Percentiles rank a stretch among this genome's conserved stretches.
Evolutionary conservation across 78 protist genomes (phyloP).

Genomic region (Capsaspora owczarzaki): DNA sequence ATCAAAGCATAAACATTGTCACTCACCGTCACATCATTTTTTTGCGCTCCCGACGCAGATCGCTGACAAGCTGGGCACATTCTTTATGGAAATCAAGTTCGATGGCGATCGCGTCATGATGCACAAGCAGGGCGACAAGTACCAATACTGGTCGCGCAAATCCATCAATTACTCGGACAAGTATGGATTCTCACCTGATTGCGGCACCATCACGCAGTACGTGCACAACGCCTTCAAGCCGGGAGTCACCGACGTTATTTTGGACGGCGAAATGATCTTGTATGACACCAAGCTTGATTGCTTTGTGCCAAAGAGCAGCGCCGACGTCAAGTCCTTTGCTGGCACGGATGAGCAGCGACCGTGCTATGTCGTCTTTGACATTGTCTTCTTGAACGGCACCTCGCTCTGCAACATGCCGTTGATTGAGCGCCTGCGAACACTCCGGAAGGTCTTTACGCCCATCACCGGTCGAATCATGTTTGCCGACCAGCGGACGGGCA

Average conservation of each 20-base stretch:
- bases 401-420: constrained; percentile 18
- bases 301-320: not conserved
- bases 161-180: not conserved
- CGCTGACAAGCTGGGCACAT: not conserved
- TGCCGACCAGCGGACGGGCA: not conserved
- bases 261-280: constrained; percentile 5
- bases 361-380: constrained; percentile 60
- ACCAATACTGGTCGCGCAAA: not conserved
- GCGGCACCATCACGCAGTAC: not conserved
- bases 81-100: constrained; percentile 70
- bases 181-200: not conserved
- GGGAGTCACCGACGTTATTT: not conserved
- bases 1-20: too few species aligned
- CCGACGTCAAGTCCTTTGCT: not conserved
- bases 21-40: too few species aligned
- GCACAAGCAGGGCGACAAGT: constrained; percentile 57
- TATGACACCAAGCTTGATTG: not conserved
- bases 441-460: not conserved
- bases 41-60: too few species aligned
- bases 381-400: constrained; percentile 57
- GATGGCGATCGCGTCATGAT: constrained; percentile 87
- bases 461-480: not conserved
- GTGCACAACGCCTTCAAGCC: not conserved
- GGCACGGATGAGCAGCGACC: not conserved
- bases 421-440: constrained; percentile 15